phyloP scores from a whole-genome alignment of 345 rosid genomes.

The Sisymbrium altissimum region DNA sequence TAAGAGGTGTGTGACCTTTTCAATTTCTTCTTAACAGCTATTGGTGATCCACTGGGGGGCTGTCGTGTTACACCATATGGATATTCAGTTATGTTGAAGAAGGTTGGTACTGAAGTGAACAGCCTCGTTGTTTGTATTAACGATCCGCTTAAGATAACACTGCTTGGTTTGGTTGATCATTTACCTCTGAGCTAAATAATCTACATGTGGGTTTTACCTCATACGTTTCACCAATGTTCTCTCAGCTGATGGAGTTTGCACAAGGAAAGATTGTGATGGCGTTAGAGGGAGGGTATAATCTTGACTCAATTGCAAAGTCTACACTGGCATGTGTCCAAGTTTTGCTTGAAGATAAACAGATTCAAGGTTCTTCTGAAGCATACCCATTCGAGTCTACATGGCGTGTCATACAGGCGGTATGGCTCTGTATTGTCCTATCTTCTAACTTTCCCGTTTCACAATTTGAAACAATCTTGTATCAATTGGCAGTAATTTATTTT shows the following conservation, averaged over 20 bases:
- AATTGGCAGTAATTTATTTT: not conserved
- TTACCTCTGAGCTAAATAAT: not conserved
- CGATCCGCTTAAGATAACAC: not conserved
- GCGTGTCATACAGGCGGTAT: conserved; percentile 79
- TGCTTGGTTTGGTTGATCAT: not conserved
- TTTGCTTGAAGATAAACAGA: conserved; percentile 55
- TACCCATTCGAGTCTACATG: conserved; percentile 91
- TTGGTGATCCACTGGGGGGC: conserved; percentile 86
- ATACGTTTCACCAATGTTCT: conserved; percentile 13
- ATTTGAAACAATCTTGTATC: not conserved
- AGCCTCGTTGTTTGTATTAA: conserved; percentile 56
- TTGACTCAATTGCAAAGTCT: conserved; percentile 73
- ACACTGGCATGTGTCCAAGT: conserved; percentile 82
- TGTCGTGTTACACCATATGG: conserved; percentile 83
- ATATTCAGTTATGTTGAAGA: conserved; percentile 70
- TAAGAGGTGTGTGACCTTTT: conserved; percentile 3
- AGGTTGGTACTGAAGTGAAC: conserved; percentile 44
- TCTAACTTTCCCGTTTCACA: not conserved
- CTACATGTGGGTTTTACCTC: not conserved
- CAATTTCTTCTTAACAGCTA: conserved; percentile 44
- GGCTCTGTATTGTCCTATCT: conserved; percentile 15
- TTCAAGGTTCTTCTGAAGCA: conserved; percentile 54
- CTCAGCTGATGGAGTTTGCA: conserved; percentile 79
- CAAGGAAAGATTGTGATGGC: conserved; percentile 80
- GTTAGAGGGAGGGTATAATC: conserved; percentile 95